Evolutionary conservation across 805 yeast species (phyloP), one percentile per base, ranked within the genome.

Genomic region (Zygosaccharomyces bisporus): DNA sequence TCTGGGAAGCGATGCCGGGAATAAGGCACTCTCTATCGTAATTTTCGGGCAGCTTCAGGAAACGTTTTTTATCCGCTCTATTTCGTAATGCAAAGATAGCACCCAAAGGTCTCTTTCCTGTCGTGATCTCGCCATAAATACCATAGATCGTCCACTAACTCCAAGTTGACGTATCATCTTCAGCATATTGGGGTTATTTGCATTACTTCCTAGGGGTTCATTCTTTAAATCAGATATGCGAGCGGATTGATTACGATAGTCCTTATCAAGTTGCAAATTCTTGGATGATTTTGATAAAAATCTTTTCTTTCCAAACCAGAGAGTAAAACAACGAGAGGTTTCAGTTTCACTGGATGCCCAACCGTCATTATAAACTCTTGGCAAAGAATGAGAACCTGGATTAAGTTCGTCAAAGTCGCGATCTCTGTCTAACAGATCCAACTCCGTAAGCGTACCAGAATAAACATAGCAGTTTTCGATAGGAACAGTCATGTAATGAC

Each of bases 91-190:
- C 19, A 70, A 47, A 19, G 61, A 54, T 12, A 63, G 49, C 1
- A 86, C 90, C 98, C 98, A 90, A 24, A 77, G 50, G 56, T 91
- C 96, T 43, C 90, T 70, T 54, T 88, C 95, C 49, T 83, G 83
- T 31, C 91, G 68, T 1, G 95, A 86, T 37, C 89, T 65, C 7
- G 96, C 82, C 77, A 88, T 73, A 58, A 90, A 89, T 2, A 84
- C 81, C 68, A 84, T 70, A 35, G 80, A 73, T 41, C 72, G 72
- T 1, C 95, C 93, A 1, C 81, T 74, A 2, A 78, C 75, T 4
- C 90, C 91, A 30, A 84, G 63, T 42, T 77, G 72, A 13, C 74
- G 69, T 4, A 75, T 75, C 57, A 76, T 62, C 38, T 24, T 45
- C 27, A 47, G 29, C 29, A 40, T 41, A 23, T 37, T 43, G 4